Evolutionary conservation across 1,284 basidiomycete species (phyloP).

Genomic region (Ustilago shanxiensis): DNA sequence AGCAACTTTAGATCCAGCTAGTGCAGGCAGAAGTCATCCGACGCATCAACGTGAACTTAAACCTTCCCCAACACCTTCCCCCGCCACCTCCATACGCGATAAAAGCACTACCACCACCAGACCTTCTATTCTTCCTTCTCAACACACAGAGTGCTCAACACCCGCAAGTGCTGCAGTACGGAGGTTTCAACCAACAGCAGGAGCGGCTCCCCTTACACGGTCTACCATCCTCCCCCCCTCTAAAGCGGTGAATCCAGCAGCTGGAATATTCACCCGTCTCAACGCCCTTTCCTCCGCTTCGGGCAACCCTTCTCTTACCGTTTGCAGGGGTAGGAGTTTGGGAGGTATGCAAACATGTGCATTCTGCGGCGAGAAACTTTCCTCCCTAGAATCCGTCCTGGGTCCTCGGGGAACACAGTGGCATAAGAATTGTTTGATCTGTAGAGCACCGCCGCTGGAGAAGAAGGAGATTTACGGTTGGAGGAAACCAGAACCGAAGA

Average conservation of each 20-base stretch:
- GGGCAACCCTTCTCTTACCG: constrained; percentile 2
- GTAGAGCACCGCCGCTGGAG: constrained; percentile 18
- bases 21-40: constrained; percentile 28
- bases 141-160: not conserved
- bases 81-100: constrained; percentile 22
- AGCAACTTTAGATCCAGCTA: constrained; percentile 14
- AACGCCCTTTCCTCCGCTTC: constrained; percentile 19
- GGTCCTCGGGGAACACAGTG: constrained; percentile 55
- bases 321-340: not conserved
- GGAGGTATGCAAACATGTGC: constrained; percentile 58
- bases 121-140: not conserved
- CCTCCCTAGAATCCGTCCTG: constrained; percentile 51
- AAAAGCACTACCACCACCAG: not conserved
- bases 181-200: constrained; percentile 51
- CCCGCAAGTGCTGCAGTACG: not conserved
- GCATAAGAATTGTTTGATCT: constrained; percentile 56
- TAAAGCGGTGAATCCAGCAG: constrained; percentile 35
- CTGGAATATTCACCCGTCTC: constrained; percentile 47
- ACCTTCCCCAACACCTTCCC: constrained; percentile 33
- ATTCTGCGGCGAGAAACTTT: constrained; percentile 46
- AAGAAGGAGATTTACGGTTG: not conserved
- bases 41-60: constrained; percentile 49
- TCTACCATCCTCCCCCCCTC: constrained; percentile 25
- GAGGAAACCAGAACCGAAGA: not conserved
- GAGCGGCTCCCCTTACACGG: constrained; percentile 51